Evolutionary conservation across 306 rosid genomes (phyloP), one percentile per base, ranked within the genome.

Genomic region (Glycine latifolia): DNA sequence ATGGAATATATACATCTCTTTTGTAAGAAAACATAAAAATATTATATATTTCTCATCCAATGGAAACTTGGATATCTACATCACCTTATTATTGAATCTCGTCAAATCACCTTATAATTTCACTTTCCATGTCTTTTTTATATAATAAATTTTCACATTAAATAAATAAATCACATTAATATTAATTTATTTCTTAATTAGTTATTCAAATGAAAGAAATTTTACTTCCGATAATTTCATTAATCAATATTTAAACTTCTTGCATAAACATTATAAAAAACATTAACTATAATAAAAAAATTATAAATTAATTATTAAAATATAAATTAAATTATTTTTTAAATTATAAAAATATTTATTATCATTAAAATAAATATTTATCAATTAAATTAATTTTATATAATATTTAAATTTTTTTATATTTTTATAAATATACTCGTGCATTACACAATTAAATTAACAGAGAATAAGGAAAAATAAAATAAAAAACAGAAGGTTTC

Each of bases 1-100:
- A 54, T 65, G 75, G 52, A 80, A 61, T 46, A 71, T 79, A 8
- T 43, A 12, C 49, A 16, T 47, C 15, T 58, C 31, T 26, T 26
- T 26, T 1, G 31, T 39, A 39, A 26, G 6, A 39, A 39, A 39
- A 39, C 44, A 39, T 37, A 37, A 3, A 4, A 8, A 67, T 44
- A 43, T 37, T 43, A 43, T 43, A 43, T 43, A 1, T 53, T 5
- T 53, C 16, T 53, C 3, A 4, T 39, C 44, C 16, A 10, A 4
- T 50, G 55, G 50, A 6, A 50, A 50, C 55, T 43, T 43, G 44
- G 44, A 39, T 39, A 39, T 39, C 43, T 39, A 39, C 43, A n/a
- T n/a, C n/a, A n/a, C n/a, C n/a, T n/a, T n/a, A n/a, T n/a, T n/a
- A n/a, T n/a, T n/a, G n/a, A n/a, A n/a, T n/a, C n/a, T n/a, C n/a